Percentiles rank a stretch among this genome's conserved stretches.
phyloP scores from a whole-genome alignment of 2,329 filamentous ascomycete species.

The Ceratocystis harringtonii region DNA sequence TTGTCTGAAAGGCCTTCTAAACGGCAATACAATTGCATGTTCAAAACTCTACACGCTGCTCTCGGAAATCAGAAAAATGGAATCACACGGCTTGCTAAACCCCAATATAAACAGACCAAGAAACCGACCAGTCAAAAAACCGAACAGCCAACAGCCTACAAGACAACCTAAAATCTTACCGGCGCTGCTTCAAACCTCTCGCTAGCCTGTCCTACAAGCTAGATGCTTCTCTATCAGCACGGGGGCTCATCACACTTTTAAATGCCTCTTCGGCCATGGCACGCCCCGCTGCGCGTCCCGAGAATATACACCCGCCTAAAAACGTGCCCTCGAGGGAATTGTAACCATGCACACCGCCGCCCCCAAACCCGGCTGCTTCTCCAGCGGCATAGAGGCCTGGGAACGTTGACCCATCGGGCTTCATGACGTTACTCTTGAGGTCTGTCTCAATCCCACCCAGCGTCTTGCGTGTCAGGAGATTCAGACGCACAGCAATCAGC shows the following conservation, averaged over 20 bases:
- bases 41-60: too few relatives aligned
- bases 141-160: too few relatives aligned
- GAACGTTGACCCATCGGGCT: conserved; percentile 32
- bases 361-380: conserved; percentile 45
- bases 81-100: neutral
- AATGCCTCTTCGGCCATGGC: conserved; percentile 35
- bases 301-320: conserved; percentile 48
- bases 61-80: neutral
- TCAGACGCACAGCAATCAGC: conserved; percentile 45
- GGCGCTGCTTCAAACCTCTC: neutral
- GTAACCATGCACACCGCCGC: conserved; percentile 48
- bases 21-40: too few relatives aligned
- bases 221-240: neutral
- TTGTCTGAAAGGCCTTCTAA: too few relatives aligned
- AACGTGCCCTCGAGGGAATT: conserved; percentile 48
- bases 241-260: neutral
- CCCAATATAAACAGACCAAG: too few relatives aligned
- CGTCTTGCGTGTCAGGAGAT: conserved; percentile 46
- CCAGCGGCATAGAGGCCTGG: conserved; percentile 44
- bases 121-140: too few relatives aligned
- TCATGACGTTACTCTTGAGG: conserved; percentile 40
- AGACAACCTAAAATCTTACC: neutral
- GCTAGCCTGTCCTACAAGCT: conserved; percentile 4
- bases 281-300: conserved; percentile 40
- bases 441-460: conserved; percentile 47